Base-by-base conservation (phyloP, 75 land plant genomes). In the Cupressus sempervirens region DNA sequence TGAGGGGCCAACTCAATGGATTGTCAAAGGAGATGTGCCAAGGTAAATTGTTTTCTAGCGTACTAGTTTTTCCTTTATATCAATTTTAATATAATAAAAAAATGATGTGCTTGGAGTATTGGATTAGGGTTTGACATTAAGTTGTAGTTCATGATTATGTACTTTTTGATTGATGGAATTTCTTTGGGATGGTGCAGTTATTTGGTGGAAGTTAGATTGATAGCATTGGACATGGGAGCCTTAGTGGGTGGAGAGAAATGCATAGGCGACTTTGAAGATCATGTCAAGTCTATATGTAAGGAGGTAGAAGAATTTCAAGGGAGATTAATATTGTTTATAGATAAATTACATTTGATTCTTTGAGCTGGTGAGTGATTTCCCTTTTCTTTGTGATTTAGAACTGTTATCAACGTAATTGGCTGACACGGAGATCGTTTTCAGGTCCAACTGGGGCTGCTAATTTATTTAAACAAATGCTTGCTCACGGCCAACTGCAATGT, bases 401-500 rank as follows among this genome's bases (percentile, higher is more conserved):
- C 11, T 82, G 32, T 30, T 70, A 46, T 77, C 56, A 53, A 1
- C 41, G 6, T 0, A 36, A 35, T 52, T 67, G 52, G n/a, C 35
- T 38, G 18, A 35, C 46, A 30, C 9, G 77, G 40, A 16, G 15
- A 46, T 46, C 48, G 50, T n/a, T 46, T 45, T 45, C 32, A 91
- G 93, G 93, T 13, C n/a, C n/a, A n/a, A n/a, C n/a, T n/a, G n/a
- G n/a, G n/a, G n/a, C n/a, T n/a, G n/a, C n/a, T n/a, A n/a, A 97
- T 86, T 85, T 97, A 68, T 97, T 97, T 87, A 97, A 97, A 89
- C 98, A 98, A 36, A 97, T 97, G 99, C 96, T 97, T 45, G 99
- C 98, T 30, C 84, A 96, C 15, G 99, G 99, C 40, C 96, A 94
- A 83, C 88, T 97, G 1, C 84, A 98, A 26, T 97, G 99, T 86